Conservation (phyloP, 441 rosid genomes). For the Jatropha podagrica region DNA sequence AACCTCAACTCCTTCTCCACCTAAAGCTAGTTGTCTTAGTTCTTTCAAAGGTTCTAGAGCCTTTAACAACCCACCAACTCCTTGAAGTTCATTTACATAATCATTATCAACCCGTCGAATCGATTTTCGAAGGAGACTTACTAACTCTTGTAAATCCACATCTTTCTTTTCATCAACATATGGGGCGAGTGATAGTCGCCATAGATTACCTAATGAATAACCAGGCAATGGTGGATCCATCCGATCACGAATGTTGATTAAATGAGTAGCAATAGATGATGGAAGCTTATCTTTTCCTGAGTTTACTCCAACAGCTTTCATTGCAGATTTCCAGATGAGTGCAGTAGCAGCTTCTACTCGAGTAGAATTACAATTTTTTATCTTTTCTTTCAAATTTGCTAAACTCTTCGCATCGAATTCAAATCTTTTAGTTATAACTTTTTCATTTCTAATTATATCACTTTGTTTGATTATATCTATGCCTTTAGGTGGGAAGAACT, state of each 20-base stretch:
- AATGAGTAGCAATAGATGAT: constrained; percentile 19
- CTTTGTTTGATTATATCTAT: constrained; percentile 16
- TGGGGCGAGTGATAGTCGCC: constrained; percentile 17
- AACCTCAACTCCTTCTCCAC: constrained; percentile 12
- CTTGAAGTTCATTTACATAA: constrained; percentile 16
- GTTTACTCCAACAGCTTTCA: constrained; percentile 20
- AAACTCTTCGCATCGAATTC: constrained; percentile 19
- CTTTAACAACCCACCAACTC: constrained; percentile 4
- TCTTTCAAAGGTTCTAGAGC: constrained; percentile 9
- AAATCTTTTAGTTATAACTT: constrained; percentile 19
- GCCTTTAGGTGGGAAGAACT: constrained; percentile 21
- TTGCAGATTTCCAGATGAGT: constrained; percentile 31
- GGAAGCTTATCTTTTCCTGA: constrained; percentile 12
- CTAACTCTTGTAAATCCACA: constrained; percentile 15
- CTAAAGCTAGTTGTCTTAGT: not conserved
- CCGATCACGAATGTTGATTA: constrained; percentile 24
- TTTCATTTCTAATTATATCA: constrained; percentile 11
- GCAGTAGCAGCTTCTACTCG: constrained; percentile 33
- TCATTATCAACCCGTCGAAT: not conserved
- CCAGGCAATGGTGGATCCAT: constrained; percentile 24
- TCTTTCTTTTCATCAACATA: not conserved
- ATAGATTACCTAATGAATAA: constrained; percentile 22
- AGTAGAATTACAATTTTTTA: constrained; percentile 8
- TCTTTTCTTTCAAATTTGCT: constrained; percentile 10
- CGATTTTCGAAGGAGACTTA: not conserved